Percentiles rank a stretch among this genome's conserved stretches.
Evolutionary conservation across 2,329 filamentous ascomycete genomes (phyloP).

Genomic region (Harringtonia lauricola): DNA sequence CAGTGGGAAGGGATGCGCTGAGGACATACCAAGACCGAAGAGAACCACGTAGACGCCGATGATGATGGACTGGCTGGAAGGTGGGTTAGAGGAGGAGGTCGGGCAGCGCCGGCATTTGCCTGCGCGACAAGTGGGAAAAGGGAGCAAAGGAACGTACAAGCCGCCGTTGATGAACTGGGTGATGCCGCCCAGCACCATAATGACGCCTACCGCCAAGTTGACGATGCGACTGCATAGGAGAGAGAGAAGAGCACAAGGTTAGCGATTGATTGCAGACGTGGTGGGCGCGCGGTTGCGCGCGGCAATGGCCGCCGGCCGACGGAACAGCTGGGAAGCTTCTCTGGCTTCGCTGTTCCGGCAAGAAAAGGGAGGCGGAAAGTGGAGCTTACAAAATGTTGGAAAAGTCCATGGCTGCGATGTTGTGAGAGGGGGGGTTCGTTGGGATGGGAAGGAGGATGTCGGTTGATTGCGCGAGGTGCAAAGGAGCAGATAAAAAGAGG

Average conservation of each 20-base stretch:
- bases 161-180: constrained; percentile 53
- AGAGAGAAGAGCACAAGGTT: no score
- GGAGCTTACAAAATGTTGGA: constrained; percentile 76
- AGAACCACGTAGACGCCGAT: constrained; percentile 80
- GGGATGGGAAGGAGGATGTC: no score
- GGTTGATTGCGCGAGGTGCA: no score
- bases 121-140: not conserved
- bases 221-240: constrained; percentile 92
- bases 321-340: not conserved
- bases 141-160: constrained; percentile 43
- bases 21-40: constrained; percentile 67
- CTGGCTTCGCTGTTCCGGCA: not conserved
- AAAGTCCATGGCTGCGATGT: constrained; percentile 60
- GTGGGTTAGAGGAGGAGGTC: constrained; percentile 2
- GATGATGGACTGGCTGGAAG: constrained; percentile 56
- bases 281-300: not conserved
- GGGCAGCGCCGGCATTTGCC: not conserved
- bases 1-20: not conserved
- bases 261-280: no score
- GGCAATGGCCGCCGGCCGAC: not conserved
- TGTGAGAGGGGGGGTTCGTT: not conserved
- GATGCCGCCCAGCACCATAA: constrained; percentile 81
- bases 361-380: constrained; percentile 5
- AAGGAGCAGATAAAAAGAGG: not conserved
- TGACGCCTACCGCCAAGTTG: constrained; percentile 77